These are phyloP conservation scores for Colletotrichum musicola DNA, from an alignment of 2,329 filamentous ascomycete species.

Conservation along the genomic window DNA sequence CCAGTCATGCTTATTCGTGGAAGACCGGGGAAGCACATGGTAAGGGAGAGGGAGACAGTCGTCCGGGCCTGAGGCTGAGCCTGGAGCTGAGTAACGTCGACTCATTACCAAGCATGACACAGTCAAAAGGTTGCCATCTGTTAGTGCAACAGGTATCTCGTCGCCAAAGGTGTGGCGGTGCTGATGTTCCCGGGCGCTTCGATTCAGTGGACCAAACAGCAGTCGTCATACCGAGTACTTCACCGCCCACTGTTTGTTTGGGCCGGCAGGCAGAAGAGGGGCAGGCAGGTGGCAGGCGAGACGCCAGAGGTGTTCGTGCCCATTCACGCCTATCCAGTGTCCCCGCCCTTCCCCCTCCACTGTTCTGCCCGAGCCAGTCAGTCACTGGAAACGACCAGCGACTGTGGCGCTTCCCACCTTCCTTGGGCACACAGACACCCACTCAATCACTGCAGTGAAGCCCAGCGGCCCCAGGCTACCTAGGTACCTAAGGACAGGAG, in stretches of 20 bases:
- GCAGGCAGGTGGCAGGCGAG: neutral
- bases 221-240: neutral
- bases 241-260: neutral
- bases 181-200: slow-evolving; percentile 11
- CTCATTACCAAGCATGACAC: slow-evolving; percentile 23
- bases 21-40: slow-evolving; percentile 32
- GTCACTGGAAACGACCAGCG: neutral
- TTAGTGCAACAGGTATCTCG: slow-evolving; percentile 1
- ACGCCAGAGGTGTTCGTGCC: neutral
- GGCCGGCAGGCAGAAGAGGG: neutral
- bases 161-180: slow-evolving; percentile 21
- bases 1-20: slow-evolving; percentile 6
- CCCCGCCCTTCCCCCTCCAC: slow-evolving; percentile 10
- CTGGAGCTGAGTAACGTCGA: slow-evolving; percentile 19
- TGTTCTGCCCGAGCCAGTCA: neutral
- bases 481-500: too few relatives aligned
- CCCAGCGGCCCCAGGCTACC: too few relatives aligned
- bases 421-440: too few relatives aligned
- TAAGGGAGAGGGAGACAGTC: neutral
- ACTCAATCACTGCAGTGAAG: too few relatives aligned
- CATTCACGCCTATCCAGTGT: neutral
- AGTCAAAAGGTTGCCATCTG: slow-evolving; percentile 19
- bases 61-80: slow-evolving; percentile 22
- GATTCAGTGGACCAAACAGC: too few relatives aligned
- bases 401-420: neutral